Conservation (phyloP, 2,329 filamentous ascomycete species). For the Hymenoscyphus fructigenus region DNA sequence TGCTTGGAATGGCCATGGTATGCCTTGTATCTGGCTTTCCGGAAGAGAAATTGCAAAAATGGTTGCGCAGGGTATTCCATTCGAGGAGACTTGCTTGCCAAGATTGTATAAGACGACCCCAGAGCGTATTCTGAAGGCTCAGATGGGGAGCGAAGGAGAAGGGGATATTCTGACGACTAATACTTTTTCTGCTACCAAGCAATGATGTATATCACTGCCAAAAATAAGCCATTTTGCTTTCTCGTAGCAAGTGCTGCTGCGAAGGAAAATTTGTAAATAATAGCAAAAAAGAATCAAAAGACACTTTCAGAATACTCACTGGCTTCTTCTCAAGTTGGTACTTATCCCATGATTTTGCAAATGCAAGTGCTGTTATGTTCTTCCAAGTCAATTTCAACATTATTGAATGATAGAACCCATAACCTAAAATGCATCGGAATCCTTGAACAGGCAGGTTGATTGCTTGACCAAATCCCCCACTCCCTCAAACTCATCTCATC, state of each 20-base stretch:
- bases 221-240: not conserved
- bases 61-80: slow-evolving; percentile 2
- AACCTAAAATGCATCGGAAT: not conserved
- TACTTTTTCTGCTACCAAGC: not conserved
- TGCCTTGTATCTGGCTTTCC: slow-evolving; percentile 37
- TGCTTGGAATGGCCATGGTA: slow-evolving; percentile 53
- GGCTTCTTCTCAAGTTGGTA: no score
- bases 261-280: not conserved
- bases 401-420: not conserved
- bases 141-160: not conserved
- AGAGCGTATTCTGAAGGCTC: slow-evolving; percentile 1
- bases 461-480: no score
- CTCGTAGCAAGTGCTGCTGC: slow-evolving; percentile 2
- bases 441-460: no score
- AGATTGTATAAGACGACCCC: slow-evolving; percentile 10
- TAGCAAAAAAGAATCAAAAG: not conserved
- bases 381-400: no score
- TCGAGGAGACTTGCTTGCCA: slow-evolving; percentile 5
- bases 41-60: slow-evolving; percentile 6
- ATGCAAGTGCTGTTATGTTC: no score
- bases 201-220: not conserved
- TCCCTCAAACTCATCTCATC: no score
- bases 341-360: no score
- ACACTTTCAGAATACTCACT: not conserved
- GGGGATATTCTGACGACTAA: not conserved